These are phyloP conservation scores for Alternaria solani DNA, from an alignment of 2,329 filamentous ascomycete genomes.

Conservation along the genomic window DNA sequence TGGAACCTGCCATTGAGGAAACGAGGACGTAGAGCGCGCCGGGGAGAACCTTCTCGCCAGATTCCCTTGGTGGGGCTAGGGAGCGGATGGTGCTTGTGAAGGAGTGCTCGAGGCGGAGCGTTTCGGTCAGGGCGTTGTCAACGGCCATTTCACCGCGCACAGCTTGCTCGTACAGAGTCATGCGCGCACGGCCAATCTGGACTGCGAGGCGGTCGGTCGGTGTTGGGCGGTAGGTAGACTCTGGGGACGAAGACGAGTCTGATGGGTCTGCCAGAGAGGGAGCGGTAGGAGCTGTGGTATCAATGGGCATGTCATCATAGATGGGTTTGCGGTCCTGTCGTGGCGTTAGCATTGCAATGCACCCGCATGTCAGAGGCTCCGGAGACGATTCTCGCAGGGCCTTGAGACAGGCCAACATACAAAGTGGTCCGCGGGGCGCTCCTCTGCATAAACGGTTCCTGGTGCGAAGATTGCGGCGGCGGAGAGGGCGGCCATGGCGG, in stretches of 20 bases:
- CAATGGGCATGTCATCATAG: constrained; percentile 70
- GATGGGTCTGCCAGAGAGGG: constrained; percentile 44
- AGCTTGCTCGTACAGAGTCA: constrained; percentile 81
- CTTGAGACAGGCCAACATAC: constrained; percentile 20
- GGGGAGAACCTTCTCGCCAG: constrained; percentile 87
- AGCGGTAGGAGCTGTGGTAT: constrained; percentile 50
- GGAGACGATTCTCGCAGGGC: neutral
- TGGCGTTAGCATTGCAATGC: neutral
- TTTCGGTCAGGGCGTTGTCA: constrained; percentile 81
- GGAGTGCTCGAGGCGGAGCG: constrained; percentile 84
- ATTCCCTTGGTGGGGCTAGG: constrained; percentile 84
- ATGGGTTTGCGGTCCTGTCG: constrained; percentile 66
- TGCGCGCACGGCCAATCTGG: constrained; percentile 80
- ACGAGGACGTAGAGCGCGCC: constrained; percentile 92
- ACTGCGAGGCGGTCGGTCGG: constrained; percentile 88
- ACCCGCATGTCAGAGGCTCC: neutral
- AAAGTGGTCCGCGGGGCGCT: constrained; percentile 32
- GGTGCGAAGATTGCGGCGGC: constrained; percentile 58
- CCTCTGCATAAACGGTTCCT: constrained; percentile 60
- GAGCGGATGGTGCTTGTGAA: constrained; percentile 90
- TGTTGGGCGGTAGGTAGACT: constrained; percentile 63
- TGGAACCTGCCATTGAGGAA: constrained; percentile 92
- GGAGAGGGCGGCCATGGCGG: constrained; percentile 55
- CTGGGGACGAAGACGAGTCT: constrained; percentile 39
- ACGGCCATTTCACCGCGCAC: constrained; percentile 79